Evolutionary conservation across 2,329 filamentous ascomycete species (phyloP).

Genomic region (Clonostachys rosea): DNA sequence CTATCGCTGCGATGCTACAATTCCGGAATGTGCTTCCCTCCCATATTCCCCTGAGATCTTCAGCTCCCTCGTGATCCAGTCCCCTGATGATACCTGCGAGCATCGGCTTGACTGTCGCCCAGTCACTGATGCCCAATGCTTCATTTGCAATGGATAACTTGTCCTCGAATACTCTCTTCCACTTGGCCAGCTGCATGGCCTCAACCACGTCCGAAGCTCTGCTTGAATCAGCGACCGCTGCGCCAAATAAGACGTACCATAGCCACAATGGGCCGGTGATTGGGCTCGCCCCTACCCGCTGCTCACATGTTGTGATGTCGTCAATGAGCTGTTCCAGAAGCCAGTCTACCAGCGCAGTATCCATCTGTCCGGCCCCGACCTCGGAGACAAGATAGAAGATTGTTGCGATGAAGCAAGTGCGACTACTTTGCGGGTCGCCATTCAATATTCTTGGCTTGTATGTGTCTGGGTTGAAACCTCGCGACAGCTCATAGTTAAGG

Average conservation of each 20-base stretch:
- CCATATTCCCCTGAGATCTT: conserved; percentile 32
- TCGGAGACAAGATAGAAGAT: conserved; percentile 42
- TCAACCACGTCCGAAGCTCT: conserved; percentile 25
- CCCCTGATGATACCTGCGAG: conserved; percentile 31
- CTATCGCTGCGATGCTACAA: no score
- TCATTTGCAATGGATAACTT: conserved; percentile 33
- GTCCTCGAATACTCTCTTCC: conserved; percentile 28
- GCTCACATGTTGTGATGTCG: conserved; percentile 34
- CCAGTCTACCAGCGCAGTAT: conserved; percentile 37
- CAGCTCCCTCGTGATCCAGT: conserved; percentile 32
- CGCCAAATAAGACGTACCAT: conserved; percentile 39
- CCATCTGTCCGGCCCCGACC: conserved; percentile 31
- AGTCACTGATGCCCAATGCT: conserved; percentile 27
- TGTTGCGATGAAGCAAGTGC: conserved; percentile 38
- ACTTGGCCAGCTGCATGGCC: conserved; percentile 27
- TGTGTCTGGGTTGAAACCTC: conserved; percentile 21
- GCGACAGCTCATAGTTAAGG: conserved; percentile 28
- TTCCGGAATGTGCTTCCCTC: conserved; percentile 13
- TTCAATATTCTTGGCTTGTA: conserved; percentile 26
- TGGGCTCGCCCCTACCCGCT: conserved; percentile 28
- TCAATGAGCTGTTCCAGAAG: conserved; percentile 38
- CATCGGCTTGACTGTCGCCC: conserved; percentile 28
- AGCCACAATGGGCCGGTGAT: conserved; percentile 38
- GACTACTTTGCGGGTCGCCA: conserved; percentile 28
- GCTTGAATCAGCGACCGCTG: conserved; percentile 31